Evolutionary conservation across 495 filamentous ascomycete species (phyloP).

Genomic region (Antarctomyces pellizariae): DNA sequence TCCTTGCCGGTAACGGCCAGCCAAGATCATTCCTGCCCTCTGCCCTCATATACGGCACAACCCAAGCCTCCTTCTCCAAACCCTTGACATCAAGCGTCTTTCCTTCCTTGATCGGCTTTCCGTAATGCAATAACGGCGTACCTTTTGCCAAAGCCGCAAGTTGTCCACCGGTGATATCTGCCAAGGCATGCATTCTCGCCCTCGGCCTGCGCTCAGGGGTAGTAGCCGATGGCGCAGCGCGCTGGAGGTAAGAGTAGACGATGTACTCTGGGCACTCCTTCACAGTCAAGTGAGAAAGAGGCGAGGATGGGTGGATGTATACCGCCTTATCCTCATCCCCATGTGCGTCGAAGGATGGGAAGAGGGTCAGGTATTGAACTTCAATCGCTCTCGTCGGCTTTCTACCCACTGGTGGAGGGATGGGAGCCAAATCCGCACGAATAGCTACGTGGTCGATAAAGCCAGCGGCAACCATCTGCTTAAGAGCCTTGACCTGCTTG

Average conservation of each 20-base stretch:
- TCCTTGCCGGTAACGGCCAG: conserved; percentile 68
- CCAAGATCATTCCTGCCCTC: conserved; percentile 35
- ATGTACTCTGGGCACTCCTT: conserved; percentile 63
- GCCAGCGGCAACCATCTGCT: conserved; percentile 75
- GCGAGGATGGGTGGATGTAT: conserved; percentile 33
- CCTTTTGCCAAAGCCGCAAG: conserved; percentile 63
- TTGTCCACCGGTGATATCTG: conserved; percentile 46
- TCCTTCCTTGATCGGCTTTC: conserved; percentile 79
- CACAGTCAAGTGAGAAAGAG: conserved; percentile 44
- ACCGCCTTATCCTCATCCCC: conserved; percentile 16
- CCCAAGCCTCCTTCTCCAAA: conserved; percentile 36
- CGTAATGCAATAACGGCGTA: conserved; percentile 63
- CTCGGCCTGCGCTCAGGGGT: conserved; percentile 33
- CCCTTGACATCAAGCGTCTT: conserved; percentile 18
- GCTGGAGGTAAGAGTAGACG: conserved; percentile 67
- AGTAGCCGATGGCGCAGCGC: conserved; percentile 26
- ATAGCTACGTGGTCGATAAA: conserved; percentile 95
- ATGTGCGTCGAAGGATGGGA: conserved; percentile 32
- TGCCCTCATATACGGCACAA: conserved; percentile 50
- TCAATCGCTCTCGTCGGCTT: conserved; percentile 66
- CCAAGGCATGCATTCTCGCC: conserved; percentile 75
- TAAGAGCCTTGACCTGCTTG: conserved; percentile 56
- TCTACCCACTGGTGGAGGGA: conserved; percentile 41
- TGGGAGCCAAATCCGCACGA: conserved; percentile 61
- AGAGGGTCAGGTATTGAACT: conserved; percentile 74